A percentile compares a stretch with the other conserved stretches of the same genome.
Evolutionary conservation across 345 rosid species (phyloP).

Genomic region (Theobroma cacao): DNA sequence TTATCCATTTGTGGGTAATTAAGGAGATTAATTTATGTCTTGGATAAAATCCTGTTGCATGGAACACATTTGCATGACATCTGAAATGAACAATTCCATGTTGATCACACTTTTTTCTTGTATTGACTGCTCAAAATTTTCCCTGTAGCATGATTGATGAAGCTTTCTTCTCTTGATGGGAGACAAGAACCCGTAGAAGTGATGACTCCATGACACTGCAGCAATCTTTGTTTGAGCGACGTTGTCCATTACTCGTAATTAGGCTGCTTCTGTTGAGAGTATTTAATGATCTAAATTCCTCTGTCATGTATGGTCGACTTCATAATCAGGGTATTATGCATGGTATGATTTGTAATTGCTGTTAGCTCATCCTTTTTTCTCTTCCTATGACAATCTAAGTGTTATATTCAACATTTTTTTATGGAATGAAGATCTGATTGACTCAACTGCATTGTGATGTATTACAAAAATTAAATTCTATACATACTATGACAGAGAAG

Average conservation of each 20-base stretch:
- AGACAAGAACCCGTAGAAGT: slow-evolving; percentile 25
- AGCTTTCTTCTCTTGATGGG: slow-evolving; percentile 34
- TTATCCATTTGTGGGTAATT: neutral
- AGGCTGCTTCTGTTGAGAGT: slow-evolving; percentile 82
- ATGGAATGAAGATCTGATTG: neutral
- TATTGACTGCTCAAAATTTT: slow-evolving; percentile 1
- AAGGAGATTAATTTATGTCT: neutral
- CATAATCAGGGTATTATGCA: slow-evolving; percentile 30
- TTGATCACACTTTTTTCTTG: neutral
- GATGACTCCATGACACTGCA: slow-evolving; percentile 36
- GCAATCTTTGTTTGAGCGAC: slow-evolving; percentile 63
- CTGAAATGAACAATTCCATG: neutral
- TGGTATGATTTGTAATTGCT: slow-evolving; percentile 35
- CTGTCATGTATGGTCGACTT: slow-evolving; percentile 57
- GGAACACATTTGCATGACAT: neutral
- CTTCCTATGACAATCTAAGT: neutral
- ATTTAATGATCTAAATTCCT: slow-evolving; percentile 53
- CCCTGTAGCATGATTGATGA: slow-evolving; percentile 36
- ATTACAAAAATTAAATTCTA: neutral
- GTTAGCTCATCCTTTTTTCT: slow-evolving; percentile 6
- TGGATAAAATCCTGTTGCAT: neutral
- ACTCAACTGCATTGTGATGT: neutral
- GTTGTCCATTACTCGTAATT: slow-evolving; percentile 81
- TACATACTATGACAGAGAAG: too few relatives aligned
- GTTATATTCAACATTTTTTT: neutral